phyloP scores from a whole-genome alignment of 352 stramenopile species.

The Phytophthora cactorum region DNA sequence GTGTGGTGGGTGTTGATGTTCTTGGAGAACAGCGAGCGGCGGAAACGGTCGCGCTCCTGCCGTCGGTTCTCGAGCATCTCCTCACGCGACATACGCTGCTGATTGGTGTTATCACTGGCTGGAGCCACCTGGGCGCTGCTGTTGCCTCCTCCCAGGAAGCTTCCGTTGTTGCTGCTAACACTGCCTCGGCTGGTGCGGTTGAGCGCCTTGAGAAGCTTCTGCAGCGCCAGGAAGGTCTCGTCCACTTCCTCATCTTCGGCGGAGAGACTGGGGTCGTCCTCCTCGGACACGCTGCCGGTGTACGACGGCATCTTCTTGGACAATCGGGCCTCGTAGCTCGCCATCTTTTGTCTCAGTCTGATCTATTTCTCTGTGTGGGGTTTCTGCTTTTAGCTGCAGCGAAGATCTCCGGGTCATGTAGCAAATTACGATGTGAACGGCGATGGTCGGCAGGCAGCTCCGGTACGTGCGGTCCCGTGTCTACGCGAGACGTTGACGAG shows the following conservation, averaged over 20 bases:
- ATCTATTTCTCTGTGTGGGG: not conserved
- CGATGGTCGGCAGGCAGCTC: not conserved
- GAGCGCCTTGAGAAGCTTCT: constrained; percentile 75
- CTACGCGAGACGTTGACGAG: constrained; percentile 13
- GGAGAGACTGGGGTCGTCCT: constrained; percentile 56
- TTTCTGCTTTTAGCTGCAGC: not conserved
- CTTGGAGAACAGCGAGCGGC: constrained; percentile 63
- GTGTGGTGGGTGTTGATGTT: constrained; percentile 17
- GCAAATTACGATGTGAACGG: constrained; percentile 14
- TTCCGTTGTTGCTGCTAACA: constrained; percentile 24
- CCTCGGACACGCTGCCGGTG: constrained; percentile 41
- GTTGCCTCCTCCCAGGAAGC: constrained; percentile 13
- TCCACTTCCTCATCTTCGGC: constrained; percentile 76
- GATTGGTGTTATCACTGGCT: constrained; percentile 19
- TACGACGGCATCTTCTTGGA: constrained; percentile 61
- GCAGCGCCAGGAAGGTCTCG: constrained; percentile 81
- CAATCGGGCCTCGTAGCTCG: constrained; percentile 32
- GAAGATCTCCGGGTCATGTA: constrained; percentile 23
- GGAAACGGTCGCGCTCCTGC: constrained; percentile 74
- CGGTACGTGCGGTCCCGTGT: constrained; percentile 7
- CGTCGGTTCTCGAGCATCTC: constrained; percentile 74
- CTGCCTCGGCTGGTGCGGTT: constrained; percentile 46
- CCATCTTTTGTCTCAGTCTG: constrained; percentile 16
- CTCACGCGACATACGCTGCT: constrained; percentile 60
- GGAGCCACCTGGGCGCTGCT: constrained; percentile 10